These are phyloP conservation scores for Globisporangium abappressorium DNA, from an alignment of 352 stramenopile species.

Conservation along the genomic window DNA sequence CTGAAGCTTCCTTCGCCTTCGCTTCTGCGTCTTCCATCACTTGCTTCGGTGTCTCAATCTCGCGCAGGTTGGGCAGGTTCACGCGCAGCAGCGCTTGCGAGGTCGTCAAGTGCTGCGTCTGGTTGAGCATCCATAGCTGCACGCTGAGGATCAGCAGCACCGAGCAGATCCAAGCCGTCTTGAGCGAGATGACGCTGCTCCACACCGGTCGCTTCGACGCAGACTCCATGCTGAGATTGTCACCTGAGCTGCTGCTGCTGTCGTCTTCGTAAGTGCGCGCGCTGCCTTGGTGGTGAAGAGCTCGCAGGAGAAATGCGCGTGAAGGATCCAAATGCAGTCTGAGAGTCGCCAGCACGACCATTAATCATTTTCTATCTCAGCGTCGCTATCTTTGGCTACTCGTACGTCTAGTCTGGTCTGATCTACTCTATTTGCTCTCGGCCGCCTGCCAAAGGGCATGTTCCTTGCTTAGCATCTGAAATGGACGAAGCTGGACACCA, in stretches of 20 bases:
- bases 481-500: background rate
- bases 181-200: background rate
- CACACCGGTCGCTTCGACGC: background rate
- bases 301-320: background rate
- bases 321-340: background rate
- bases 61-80: background rate
- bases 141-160: slow-evolving; percentile 3
- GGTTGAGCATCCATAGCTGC: slow-evolving; percentile 8
- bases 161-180: slow-evolving; percentile 6
- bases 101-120: background rate
- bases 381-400: background rate
- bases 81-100: slow-evolving; percentile 9
- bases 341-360: background rate
- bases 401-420: background rate
- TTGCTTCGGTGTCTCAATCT: background rate
- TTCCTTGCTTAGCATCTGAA: background rate
- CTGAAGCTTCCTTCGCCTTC: background rate
- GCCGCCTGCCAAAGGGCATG: background rate
- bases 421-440: background rate
- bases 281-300: background rate
- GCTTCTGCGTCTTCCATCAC: background rate
- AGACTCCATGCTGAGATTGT: background rate
- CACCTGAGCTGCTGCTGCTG: background rate
- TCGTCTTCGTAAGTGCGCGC: background rate
- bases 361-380: background rate